Conservation (phyloP, 441 rosid genomes). For the Brassica balearica region DNA sequence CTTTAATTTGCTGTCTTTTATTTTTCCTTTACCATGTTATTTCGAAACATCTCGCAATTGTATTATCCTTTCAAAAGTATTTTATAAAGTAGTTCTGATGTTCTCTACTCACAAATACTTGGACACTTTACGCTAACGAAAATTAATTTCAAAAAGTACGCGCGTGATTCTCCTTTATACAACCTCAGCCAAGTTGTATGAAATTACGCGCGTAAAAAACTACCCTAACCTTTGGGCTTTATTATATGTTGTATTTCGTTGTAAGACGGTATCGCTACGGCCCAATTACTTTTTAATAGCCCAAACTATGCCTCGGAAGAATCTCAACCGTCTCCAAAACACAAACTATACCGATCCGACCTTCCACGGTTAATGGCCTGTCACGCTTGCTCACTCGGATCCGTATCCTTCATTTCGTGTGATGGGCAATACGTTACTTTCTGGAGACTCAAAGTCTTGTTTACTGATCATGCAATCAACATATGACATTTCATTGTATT, state of each 20-base stretch:
- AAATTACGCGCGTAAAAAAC: slow-evolving; percentile 3
- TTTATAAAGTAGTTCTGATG: slow-evolving; percentile 5
- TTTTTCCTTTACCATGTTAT: background rate
- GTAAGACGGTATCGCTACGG: background rate
- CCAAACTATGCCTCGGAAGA: background rate
- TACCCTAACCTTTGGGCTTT: background rate
- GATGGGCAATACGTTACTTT: too few species aligned
- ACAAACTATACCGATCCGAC: too few species aligned
- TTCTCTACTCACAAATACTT: background rate
- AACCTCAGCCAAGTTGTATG: background rate
- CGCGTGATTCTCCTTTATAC: background rate
- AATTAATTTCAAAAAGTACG: background rate
- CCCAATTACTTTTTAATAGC: slow-evolving; percentile 3
- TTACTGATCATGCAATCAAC: too few species aligned
- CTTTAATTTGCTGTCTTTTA: background rate
- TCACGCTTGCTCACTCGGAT: too few species aligned
- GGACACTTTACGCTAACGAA: background rate
- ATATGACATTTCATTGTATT: too few species aligned
- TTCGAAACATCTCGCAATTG: slow-evolving; percentile 4
- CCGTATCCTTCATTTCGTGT: too few species aligned
- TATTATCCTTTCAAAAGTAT: slow-evolving; percentile 15
- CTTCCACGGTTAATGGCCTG: too few species aligned
- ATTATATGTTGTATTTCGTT: background rate
- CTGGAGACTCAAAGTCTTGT: too few species aligned
- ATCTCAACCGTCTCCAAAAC: too few species aligned